A percentile compares a stretch with the other conserved stretches of the same genome.
Evolutionary conservation across 805 yeast genomes (phyloP).

Genomic region (Yueomyces sp.): DNA sequence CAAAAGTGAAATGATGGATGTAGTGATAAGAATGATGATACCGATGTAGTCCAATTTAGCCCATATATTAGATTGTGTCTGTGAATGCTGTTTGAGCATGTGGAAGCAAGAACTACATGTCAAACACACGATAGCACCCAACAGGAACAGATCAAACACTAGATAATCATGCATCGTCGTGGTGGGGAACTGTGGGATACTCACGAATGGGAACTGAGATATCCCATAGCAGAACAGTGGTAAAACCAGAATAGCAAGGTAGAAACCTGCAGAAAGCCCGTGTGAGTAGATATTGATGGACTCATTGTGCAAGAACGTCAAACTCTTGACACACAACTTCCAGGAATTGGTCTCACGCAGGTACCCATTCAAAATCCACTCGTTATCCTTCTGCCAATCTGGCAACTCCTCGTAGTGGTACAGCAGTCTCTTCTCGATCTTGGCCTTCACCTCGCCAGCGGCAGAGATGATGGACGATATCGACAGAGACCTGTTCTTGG

Average conservation of each 20-base stretch:
- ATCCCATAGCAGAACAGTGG: slow-evolving; percentile 4
- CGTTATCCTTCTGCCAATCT: slow-evolving; percentile 66
- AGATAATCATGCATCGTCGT: slow-evolving; percentile 32
- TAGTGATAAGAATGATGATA: slow-evolving; percentile 51
- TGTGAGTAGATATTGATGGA: slow-evolving; percentile 63
- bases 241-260: slow-evolving; percentile 11
- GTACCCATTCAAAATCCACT: slow-evolving; percentile 50
- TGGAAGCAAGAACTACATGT: slow-evolving; percentile 57
- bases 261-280: slow-evolving; percentile 29
- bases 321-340: slow-evolving; percentile 18
- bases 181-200: slow-evolving; percentile 23
- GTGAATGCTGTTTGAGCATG: slow-evolving; percentile 54
- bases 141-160: slow-evolving; percentile 39
- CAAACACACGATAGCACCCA: slow-evolving; percentile 48
- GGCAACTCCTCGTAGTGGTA: slow-evolving; percentile 21
- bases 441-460: not conserved
- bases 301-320: slow-evolving; percentile 56
- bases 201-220: slow-evolving; percentile 11
- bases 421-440: not conserved
- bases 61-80: slow-evolving; percentile 37
- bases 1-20: slow-evolving; percentile 42
- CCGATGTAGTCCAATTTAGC: slow-evolving; percentile 69
- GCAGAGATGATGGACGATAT: not conserved
- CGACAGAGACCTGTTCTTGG: not conserved
- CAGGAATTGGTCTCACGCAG: slow-evolving; percentile 35